Evolutionary conservation across 1,284 basidiomycete species (phyloP).

Genomic region (Austroboletus novae-zelandiae): DNA sequence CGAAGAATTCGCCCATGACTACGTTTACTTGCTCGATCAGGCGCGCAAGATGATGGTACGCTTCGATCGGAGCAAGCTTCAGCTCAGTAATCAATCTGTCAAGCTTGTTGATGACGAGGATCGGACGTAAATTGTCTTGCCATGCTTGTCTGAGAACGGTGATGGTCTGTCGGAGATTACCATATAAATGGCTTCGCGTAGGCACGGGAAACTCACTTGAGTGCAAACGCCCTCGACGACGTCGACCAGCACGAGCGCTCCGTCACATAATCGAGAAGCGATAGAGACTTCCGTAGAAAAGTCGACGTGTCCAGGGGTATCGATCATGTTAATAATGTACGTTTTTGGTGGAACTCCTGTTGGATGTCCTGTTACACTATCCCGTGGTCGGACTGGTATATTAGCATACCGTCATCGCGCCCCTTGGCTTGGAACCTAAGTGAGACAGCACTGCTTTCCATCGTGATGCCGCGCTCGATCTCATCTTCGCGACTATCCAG

Average conservation of each 20-base stretch:
- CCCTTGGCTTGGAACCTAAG: constrained; percentile 79
- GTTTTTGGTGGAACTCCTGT: constrained; percentile 56
- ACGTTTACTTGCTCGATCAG: constrained; percentile 98
- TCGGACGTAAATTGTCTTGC: constrained; percentile 85
- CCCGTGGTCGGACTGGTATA: constrained; percentile 20
- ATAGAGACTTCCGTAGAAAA: constrained; percentile 97
- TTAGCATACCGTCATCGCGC: constrained; percentile 44
- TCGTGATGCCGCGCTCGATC: constrained; percentile 97
- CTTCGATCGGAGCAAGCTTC: constrained; percentile 87
- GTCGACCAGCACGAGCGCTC: constrained; percentile 95
- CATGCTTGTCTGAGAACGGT: constrained; percentile 95
- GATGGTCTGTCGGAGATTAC: constrained; percentile 65
- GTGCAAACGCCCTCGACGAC: constrained; percentile 99
- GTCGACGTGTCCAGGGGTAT: constrained; percentile 98
- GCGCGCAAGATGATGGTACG: constrained; percentile 90
- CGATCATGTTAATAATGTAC: constrained; percentile 92
- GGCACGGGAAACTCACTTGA: constrained; percentile 56
- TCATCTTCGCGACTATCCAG: constrained; percentile 97
- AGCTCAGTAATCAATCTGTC: constrained; percentile 96
- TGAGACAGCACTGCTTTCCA: constrained; percentile 96
- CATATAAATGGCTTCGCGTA: not conserved
- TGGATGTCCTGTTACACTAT: constrained; percentile 28
- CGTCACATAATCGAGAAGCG: constrained; percentile 91
- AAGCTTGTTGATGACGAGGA: constrained; percentile 97
- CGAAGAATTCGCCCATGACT: constrained; percentile 96